These are phyloP conservation scores for Vigna angularis DNA, from an alignment of 306 rosid genomes.

Conservation along the genomic window DNA sequence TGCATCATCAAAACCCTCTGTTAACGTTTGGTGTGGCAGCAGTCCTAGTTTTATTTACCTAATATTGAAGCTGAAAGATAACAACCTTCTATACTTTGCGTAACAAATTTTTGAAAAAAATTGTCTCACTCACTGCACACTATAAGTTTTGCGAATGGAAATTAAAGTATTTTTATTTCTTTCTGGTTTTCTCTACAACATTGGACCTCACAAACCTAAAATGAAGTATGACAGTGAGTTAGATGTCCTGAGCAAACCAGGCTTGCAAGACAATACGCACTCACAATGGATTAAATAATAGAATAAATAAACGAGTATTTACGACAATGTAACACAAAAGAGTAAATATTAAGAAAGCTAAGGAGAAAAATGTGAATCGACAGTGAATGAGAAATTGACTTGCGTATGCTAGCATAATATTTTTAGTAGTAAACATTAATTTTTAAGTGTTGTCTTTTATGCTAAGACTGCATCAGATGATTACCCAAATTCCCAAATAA, in stretches of 20 bases:
- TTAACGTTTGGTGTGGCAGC: not conserved
- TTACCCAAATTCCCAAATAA: no score
- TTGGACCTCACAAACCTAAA: not conserved
- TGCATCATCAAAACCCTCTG: conserved; percentile 24
- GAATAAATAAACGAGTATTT: not conserved
- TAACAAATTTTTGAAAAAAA: not conserved
- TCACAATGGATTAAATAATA: conserved; percentile 11
- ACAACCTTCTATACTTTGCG: not conserved
- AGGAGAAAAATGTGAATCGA: not conserved
- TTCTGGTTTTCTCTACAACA: not conserved
- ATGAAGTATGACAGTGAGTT: not conserved
- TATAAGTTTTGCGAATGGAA: not conserved
- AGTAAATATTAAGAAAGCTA: not conserved
- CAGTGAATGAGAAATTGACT: not conserved
- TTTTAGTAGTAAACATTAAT: not conserved
- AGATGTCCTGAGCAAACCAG: not conserved
- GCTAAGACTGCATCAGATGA: no score
- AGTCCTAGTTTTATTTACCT: not conserved
- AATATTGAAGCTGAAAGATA: conserved; percentile 9
- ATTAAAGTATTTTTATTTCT: not conserved
- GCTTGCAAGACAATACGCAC: conserved; percentile 24
- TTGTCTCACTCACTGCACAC: not conserved
- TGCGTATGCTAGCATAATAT: not conserved
- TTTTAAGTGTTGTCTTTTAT: not conserved
- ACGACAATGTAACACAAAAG: not conserved